phyloP scores from a whole-genome alignment of 2,329 filamentous ascomycete species.

The Phaeomoniella chlamydospora region DNA sequence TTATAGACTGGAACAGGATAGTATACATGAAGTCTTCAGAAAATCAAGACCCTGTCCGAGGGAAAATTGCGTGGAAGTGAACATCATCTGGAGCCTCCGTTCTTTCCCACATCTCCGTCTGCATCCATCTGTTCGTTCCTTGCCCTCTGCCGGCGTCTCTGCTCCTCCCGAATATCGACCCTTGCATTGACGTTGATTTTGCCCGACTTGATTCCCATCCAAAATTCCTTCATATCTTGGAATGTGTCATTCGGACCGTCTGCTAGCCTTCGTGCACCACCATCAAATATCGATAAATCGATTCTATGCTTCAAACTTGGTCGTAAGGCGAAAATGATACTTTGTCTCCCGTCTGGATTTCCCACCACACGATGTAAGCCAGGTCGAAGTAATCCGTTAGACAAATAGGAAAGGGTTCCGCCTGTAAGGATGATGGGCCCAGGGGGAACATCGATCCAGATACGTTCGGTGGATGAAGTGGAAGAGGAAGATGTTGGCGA shows the following conservation, averaged over 20 bases:
- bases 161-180: slow-evolving; percentile 24
- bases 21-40: too few species aligned
- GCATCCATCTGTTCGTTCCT: too few species aligned
- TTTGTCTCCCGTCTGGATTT: slow-evolving; percentile 11
- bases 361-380: slow-evolving; percentile 13
- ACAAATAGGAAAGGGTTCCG: slow-evolving; percentile 10
- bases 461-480: slow-evolving; percentile 4
- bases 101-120: too few species aligned
- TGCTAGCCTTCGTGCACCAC: too few species aligned
- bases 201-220: slow-evolving; percentile 8
- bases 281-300: slow-evolving; percentile 12
- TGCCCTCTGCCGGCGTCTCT: too few species aligned
- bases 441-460: slow-evolving; percentile 9
- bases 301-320: slow-evolving; percentile 10
- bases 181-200: slow-evolving; percentile 17
- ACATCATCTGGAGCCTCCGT: too few species aligned
- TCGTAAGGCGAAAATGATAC: slow-evolving; percentile 13
- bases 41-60: too few species aligned
- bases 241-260: too few species aligned
- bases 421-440: slow-evolving; percentile 11
- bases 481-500: too few species aligned
- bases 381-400: slow-evolving; percentile 7
- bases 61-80: too few species aligned
- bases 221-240: slow-evolving; percentile 9
- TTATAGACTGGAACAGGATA: too few species aligned